A percentile compares a stretch with the other conserved stretches of the same genome.
Evolutionary conservation across 2,329 filamentous ascomycete species (phyloP).

Genomic region (Chalara sp.): DNA sequence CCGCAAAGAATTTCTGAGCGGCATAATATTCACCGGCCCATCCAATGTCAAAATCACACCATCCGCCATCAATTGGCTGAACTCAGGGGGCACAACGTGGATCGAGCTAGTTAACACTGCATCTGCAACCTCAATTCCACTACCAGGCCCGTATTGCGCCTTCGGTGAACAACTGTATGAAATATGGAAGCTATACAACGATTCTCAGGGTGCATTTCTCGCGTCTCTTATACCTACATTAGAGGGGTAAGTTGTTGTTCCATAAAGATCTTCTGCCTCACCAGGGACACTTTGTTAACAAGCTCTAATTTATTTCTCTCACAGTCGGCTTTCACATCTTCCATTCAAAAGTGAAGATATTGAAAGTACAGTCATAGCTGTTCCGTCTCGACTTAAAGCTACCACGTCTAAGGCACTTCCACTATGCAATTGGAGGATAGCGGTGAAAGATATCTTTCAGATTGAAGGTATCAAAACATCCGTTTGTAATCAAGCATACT

Average conservation of each 20-base stretch:
- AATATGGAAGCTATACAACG: background rate
- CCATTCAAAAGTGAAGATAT: background rate
- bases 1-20: background rate
- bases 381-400: background rate
- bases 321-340: background rate
- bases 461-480: background rate
- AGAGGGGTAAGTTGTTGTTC: background rate
- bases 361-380: background rate
- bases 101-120: background rate
- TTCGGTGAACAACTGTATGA: background rate
- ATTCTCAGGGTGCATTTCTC: background rate
- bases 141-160: background rate
- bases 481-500: conserved; percentile 3
- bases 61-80: background rate
- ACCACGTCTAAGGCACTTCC: background rate
- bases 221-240: background rate
- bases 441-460: conserved; percentile 2
- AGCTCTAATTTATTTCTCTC: background rate
- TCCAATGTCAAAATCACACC: background rate
- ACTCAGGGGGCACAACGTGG: background rate
- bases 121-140: background rate
- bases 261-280: background rate
- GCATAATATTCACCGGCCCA: background rate
- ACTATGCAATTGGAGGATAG: background rate
- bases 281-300: background rate